Percentiles rank a stretch among this genome's conserved stretches.
Evolutionary conservation across 208 protist genomes (phyloP).

Genomic region (Acanthamoeba sp.): DNA sequence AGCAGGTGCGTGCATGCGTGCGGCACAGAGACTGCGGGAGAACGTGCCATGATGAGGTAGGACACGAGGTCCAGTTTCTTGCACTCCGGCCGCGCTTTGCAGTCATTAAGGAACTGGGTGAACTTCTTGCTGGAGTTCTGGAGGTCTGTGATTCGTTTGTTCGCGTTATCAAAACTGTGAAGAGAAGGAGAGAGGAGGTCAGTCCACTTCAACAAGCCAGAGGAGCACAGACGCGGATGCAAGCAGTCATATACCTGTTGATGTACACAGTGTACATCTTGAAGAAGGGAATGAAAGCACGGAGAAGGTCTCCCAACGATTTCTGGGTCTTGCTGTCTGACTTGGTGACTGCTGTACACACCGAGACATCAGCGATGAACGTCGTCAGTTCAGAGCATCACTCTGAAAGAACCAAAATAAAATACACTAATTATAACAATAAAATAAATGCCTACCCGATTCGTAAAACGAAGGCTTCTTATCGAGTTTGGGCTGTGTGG

Average conservation of each 20-base stretch:
- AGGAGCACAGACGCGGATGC: too few relatives aligned
- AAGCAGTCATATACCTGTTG: slow-evolving; percentile 6
- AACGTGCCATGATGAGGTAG: slow-evolving; percentile 60
- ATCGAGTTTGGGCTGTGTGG: neutral
- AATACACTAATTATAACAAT: too few relatives aligned
- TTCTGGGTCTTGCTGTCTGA: slow-evolving; percentile 39
- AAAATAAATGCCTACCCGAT: too few relatives aligned
- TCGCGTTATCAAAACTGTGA: slow-evolving; percentile 61
- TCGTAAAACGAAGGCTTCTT: neutral
- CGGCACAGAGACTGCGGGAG: neutral
- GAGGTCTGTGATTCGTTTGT: slow-evolving; percentile 65
- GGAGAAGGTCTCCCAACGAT: slow-evolving; percentile 63
- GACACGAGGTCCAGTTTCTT: slow-evolving; percentile 64
- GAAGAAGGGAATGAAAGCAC: slow-evolving; percentile 72
- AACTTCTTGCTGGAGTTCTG: slow-evolving; percentile 68
- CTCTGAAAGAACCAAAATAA: too few relatives aligned
- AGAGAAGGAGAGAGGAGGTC: too few relatives aligned
- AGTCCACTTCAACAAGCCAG: too few relatives aligned
- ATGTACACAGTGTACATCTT: slow-evolving; percentile 75
- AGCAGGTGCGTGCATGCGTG: too few relatives aligned
- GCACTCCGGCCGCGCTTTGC: slow-evolving; percentile 57
- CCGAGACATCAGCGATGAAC: too few relatives aligned
- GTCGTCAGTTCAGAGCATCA: neutral
- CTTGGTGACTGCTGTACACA: neutral
- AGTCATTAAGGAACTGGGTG: slow-evolving; percentile 54